These are phyloP conservation scores for Pleurotus citrinopileatus DNA, from an alignment of 768 basidiomycete genomes.

Conservation along the genomic window DNA sequence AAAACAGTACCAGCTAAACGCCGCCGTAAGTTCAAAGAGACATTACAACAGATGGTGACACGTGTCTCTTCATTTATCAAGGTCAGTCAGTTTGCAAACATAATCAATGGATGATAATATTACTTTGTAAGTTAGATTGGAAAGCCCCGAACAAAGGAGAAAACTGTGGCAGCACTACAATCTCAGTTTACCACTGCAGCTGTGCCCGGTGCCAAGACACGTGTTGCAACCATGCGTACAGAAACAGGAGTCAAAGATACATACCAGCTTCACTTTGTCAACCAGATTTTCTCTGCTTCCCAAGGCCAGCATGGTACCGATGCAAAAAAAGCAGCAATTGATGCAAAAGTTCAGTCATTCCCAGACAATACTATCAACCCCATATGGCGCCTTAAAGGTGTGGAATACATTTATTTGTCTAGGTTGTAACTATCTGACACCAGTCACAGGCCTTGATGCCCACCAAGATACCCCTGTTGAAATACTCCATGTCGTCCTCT, in stretches of 20 bases:
- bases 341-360: slow-evolving; percentile 10
- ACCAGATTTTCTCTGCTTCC: slow-evolving; percentile 18
- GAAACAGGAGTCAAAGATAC: slow-evolving; percentile 31
- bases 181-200: slow-evolving; percentile 17
- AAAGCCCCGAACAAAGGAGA: slow-evolving; percentile 10
- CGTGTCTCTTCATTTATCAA: slow-evolving; percentile 21
- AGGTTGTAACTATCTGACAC: neutral
- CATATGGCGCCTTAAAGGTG: slow-evolving; percentile 26
- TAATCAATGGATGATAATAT: too few relatives aligned
- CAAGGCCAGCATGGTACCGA: slow-evolving; percentile 11
- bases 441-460: slow-evolving; percentile 26
- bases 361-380: slow-evolving; percentile 28
- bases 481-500: slow-evolving; percentile 33
- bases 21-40: slow-evolving; percentile 2
- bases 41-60: slow-evolving; percentile 16
- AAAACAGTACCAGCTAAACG: too few relatives aligned
- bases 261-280: slow-evolving; percentile 24
- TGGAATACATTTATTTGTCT: neutral
- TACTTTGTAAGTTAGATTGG: too few relatives aligned
- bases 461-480: slow-evolving; percentile 34
- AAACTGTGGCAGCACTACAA: slow-evolving; percentile 17
- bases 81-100: slow-evolving; percentile 14
- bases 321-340: slow-evolving; percentile 17
- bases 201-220: slow-evolving; percentile 15
- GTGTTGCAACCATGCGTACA: slow-evolving; percentile 19